Conservation (phyloP, 352 stramenopile genomes). For the Phytophthora ramorum region DNA sequence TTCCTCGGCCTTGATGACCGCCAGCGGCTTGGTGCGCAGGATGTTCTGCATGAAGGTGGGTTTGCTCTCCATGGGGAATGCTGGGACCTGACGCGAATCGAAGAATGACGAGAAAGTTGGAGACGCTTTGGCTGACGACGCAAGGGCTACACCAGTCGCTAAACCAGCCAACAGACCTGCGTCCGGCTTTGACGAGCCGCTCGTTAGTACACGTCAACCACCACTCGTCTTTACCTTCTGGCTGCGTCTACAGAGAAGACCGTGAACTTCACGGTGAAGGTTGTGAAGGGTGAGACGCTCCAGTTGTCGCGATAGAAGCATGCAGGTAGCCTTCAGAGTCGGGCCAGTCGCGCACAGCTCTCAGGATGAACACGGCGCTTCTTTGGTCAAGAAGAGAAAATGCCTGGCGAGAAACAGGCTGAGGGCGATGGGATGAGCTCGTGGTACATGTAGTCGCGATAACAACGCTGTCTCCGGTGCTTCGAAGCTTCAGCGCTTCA, state of each 20-base stretch:
- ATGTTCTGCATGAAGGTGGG: constrained; percentile 59
- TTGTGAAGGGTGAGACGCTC: constrained; percentile 14
- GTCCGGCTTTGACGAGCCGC: constrained; percentile 23
- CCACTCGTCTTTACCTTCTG: constrained; percentile 35
- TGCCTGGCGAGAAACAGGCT: background rate
- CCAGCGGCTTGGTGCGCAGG: constrained; percentile 76
- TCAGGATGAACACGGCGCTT: constrained; percentile 10
- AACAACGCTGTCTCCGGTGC: constrained; percentile 12
- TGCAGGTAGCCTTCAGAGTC: constrained; percentile 22
- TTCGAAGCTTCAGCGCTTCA: background rate
- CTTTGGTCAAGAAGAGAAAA: constrained; percentile 30
- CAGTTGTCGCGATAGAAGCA: constrained; percentile 21
- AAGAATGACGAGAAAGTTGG: constrained; percentile 21
- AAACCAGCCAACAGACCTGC: constrained; percentile 28
- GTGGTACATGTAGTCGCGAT: constrained; percentile 16
- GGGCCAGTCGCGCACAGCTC: constrained; percentile 13
- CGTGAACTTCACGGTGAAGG: background rate
- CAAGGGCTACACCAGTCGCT: constrained; percentile 24
- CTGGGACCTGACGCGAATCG: constrained; percentile 16
- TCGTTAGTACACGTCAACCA: constrained; percentile 19
- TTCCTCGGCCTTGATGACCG: constrained; percentile 81
- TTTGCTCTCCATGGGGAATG: constrained; percentile 38
- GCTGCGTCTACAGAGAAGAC: background rate
- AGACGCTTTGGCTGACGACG: constrained; percentile 1
- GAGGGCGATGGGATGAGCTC: constrained; percentile 4